Conservation (phyloP, 2,329 filamentous ascomycete species). For the Hymenoscyphus occultus region DNA sequence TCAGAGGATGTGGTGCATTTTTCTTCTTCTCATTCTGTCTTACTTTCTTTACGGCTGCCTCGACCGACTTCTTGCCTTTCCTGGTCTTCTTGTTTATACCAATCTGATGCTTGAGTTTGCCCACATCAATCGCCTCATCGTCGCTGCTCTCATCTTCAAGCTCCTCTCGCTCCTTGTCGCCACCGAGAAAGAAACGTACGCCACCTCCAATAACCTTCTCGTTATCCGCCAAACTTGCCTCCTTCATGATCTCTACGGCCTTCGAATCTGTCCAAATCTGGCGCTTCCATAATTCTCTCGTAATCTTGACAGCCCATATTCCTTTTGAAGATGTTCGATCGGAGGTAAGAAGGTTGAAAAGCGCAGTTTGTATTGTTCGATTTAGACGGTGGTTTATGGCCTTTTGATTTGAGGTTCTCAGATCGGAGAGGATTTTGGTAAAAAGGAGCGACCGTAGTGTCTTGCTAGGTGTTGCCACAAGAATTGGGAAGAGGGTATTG, state of each 20-base stretch:
- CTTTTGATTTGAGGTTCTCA: slow-evolving; percentile 84
- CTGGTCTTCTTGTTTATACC: slow-evolving; percentile 96
- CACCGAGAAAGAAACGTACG: slow-evolving; percentile 91
- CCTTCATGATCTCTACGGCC: slow-evolving; percentile 97
- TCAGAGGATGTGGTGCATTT: slow-evolving; percentile 79
- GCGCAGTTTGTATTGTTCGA: slow-evolving; percentile 84
- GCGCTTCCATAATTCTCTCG: slow-evolving; percentile 91
- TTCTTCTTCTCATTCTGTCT: slow-evolving; percentile 86
- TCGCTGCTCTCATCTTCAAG: slow-evolving; percentile 85
- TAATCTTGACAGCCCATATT: slow-evolving; percentile 94
- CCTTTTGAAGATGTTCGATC: slow-evolving; percentile 83
- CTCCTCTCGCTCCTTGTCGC: slow-evolving; percentile 93
- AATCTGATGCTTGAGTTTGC: slow-evolving; percentile 76
- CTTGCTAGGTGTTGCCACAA: slow-evolving; percentile 90
- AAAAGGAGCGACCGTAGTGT: slow-evolving; percentile 79
- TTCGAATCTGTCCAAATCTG: slow-evolving; percentile 95
- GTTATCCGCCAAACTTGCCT: slow-evolving; percentile 83
- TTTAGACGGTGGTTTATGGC: slow-evolving; percentile 89
- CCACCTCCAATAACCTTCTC: slow-evolving; percentile 88
- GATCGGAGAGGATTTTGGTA: slow-evolving; percentile 86
- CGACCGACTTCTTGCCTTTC: slow-evolving; percentile 77
- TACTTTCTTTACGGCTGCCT: slow-evolving; percentile 76
- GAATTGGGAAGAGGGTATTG: slow-evolving; percentile 89
- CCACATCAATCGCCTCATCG: slow-evolving; percentile 78
- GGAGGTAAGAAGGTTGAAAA: slow-evolving; percentile 86